Base-by-base conservation (phyloP, 164 flowering plant species). In the Litsea cubeba region DNA sequence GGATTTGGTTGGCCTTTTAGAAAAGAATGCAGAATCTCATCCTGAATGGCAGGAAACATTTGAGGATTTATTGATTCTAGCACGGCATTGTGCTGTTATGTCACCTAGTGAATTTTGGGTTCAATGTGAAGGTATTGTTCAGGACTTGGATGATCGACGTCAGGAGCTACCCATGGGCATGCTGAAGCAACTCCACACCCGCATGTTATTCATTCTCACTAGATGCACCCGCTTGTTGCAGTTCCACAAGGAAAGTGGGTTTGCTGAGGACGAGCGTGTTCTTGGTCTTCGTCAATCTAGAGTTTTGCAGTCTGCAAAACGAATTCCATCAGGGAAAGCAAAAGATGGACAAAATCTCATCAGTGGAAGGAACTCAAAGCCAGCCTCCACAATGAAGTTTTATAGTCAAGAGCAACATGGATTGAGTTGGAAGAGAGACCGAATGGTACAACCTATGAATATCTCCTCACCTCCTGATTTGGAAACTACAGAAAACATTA, bases 41-140 rank as follows among this genome's bases (percentile, higher is more conserved):
- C 98, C 99, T 69, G 97, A 94, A 67, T 96, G 97, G 98, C 97
- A 91, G 83, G 98, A 94, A 83, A 90, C 92, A 51, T 84, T 96
- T 63, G 99, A 96, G 77, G 99, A 96, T 80, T 85, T 96, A 77
- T 78, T 96, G 75, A 83, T 96, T 77, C 83, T 94, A 76, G 97
- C 99, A 75, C 87, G 97, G 51, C 90, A 91, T 20, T 96, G 99
- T 88, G 97, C 97, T 28, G 83, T 96, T 89, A 85, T 90, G 79
- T 82, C 99, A 30, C 85, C 98, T 68, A 92, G 95, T 62, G 97
- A 96, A 79, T 94, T 96, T 84, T 96, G 99, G 99, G 93, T 96
- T 79, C 98, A 94, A 79, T 96, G 99, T 85, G 99, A 96, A 84
- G 88, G 98, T 75, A 96, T 96, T 75, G 99, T 96, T 81, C 99